Base-by-base conservation (phyloP, 2,329 filamentous ascomycete genomes). In the Alternaria consortialis region DNA sequence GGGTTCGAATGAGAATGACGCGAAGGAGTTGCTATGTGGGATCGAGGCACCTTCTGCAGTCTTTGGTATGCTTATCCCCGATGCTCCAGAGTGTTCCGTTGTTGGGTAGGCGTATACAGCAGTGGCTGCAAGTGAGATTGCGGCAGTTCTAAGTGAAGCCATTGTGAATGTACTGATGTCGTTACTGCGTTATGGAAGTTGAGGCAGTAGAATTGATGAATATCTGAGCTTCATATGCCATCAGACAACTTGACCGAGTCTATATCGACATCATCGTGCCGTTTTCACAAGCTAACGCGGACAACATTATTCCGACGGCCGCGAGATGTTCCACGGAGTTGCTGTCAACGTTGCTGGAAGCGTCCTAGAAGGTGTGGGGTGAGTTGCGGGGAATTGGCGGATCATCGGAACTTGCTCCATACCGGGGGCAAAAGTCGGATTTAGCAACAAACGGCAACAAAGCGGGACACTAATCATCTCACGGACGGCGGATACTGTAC, bases 1-100 rank as follows among this genome's bases (percentile, higher is more conserved):
- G 15, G 54, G 55, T 43, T 62, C 59, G 15, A 64, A 62, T 1
- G 59, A 64, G 42, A 64, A 64, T 11, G 61, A 62, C 4, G 58
- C 61, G 36, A 62, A 64, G 12, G 58, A 58, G 27, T 64, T 64
- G 43, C 42, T 58, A 27, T 64, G 58, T 12, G 43, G 50, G 36
- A 64, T 62, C 39, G 58, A 64, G n/a, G 58, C 53, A 12, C 53
- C 58, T 13, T 20, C 34, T 43, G 50, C 61, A 5, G 60, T 54
- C 8, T 54, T 32, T n/a, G 60, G 58, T 23, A 60, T 13, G 20
- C 40, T 60, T 27, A 60, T 17, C 4, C 27, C 52, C 11, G 7
- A 31, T 4, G 31, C 31, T 15, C 34, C 52, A n/a, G 31, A 31
- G 1, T 12, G 11, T 9, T 50, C 52, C 4, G 32, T 44, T 13